Evolutionary conservation across 1,284 basidiomycete species (phyloP).

Genomic region (Cryptococcus sp.): DNA sequence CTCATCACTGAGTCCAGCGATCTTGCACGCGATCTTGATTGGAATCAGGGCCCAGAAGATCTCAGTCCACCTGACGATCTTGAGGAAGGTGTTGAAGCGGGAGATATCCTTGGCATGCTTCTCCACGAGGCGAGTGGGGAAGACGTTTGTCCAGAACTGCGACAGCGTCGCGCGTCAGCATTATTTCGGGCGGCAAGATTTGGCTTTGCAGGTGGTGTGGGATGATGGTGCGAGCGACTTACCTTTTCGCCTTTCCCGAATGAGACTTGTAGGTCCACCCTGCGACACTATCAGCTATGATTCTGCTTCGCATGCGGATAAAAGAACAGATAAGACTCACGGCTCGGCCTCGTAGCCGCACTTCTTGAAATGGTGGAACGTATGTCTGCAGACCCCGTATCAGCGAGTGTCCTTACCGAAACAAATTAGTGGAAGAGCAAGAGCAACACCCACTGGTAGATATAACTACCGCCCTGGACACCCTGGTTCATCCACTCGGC

Average conservation of each 20-base stretch:
- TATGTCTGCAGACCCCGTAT: slow-evolving; percentile 52
- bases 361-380: slow-evolving; percentile 62
- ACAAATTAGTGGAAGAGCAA: neutral
- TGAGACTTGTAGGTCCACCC: slow-evolving; percentile 65
- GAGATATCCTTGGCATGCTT: slow-evolving; percentile 60
- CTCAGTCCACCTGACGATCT: slow-evolving; percentile 60
- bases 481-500: slow-evolving; percentile 64
- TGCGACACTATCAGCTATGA: slow-evolving; percentile 12
- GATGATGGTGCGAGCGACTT: slow-evolving; percentile 3
- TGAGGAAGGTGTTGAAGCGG: slow-evolving; percentile 62
- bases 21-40: slow-evolving; percentile 61
- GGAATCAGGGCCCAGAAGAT: slow-evolving; percentile 63
- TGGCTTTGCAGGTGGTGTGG: neutral
- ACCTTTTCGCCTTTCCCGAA: slow-evolving; percentile 62
- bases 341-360: slow-evolving; percentile 59
- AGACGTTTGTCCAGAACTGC: slow-evolving; percentile 67
- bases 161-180: neutral
- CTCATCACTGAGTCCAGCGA: slow-evolving; percentile 63
- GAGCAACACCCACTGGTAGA: slow-evolving; percentile 53
- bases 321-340: slow-evolving; percentile 16
- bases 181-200: neutral
- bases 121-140: slow-evolving; percentile 61
- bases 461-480: slow-evolving; percentile 60
- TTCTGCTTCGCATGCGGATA: too few species aligned
- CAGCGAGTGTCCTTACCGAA: neutral